Conservation (phyloP, 1,284 basidiomycete species). For the Pseudozyma sp. region DNA sequence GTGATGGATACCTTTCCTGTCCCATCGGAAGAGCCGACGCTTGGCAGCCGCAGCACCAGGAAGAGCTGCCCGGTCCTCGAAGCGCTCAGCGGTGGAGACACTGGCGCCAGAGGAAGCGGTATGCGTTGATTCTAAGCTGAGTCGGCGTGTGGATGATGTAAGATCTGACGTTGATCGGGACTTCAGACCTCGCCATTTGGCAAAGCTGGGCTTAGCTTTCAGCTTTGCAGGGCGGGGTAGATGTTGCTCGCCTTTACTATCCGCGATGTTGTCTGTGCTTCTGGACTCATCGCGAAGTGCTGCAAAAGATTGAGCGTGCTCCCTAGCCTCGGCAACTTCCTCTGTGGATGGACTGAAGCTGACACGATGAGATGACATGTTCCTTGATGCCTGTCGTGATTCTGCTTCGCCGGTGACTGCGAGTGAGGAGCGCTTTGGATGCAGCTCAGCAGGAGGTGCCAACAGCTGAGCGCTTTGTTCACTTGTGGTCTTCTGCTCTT, state of each 20-base stretch:
- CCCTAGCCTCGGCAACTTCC: constrained; percentile 37
- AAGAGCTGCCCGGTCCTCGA: constrained; percentile 23
- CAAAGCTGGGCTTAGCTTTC: constrained; percentile 10
- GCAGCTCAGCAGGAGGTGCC: constrained; percentile 9
- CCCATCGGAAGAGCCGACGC: constrained; percentile 46
- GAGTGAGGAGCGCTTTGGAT: constrained; percentile 26
- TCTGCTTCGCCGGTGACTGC: constrained; percentile 5
- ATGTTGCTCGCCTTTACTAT: not conserved
- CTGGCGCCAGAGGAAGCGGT: constrained; percentile 13
- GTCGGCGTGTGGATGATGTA: constrained; percentile 2
- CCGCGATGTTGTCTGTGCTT: not conserved
- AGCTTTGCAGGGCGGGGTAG: constrained; percentile 1
- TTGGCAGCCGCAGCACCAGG: constrained; percentile 37
- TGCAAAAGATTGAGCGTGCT: constrained; percentile 20
- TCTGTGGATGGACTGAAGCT: constrained; percentile 57
- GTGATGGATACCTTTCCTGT: constrained; percentile 42
- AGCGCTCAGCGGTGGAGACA: constrained; percentile 11
- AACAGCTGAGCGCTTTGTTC: not conserved
- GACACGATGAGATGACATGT: constrained; percentile 39
- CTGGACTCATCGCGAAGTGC: not conserved
- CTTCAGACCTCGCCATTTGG: constrained; percentile 35
- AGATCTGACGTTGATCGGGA: constrained; percentile 39
- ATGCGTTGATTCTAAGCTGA: constrained; percentile 25
- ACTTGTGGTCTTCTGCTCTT: not conserved
- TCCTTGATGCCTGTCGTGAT: constrained; percentile 14